Evolutionary conservation across 1,284 basidiomycete species (phyloP).

Genomic region (Singerocomus inundabilis): DNA sequence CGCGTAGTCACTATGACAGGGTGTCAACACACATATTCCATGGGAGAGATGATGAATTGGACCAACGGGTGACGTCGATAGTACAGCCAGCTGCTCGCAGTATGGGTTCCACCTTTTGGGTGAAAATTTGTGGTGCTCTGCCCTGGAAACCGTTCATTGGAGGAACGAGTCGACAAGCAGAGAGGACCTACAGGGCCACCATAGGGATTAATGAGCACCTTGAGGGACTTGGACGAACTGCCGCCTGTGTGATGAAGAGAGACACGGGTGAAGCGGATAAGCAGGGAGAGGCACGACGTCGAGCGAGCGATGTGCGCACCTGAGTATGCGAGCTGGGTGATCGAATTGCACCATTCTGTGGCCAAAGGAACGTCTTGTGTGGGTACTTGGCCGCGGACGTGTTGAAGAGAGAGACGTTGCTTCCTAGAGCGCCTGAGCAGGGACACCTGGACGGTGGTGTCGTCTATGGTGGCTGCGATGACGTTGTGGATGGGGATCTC

Average conservation of each 20-base stretch:
- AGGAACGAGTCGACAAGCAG: not conserved
- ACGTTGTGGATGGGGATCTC: slow-evolving; percentile 48
- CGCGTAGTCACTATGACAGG: slow-evolving; percentile 64
- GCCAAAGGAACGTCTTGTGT: slow-evolving; percentile 39
- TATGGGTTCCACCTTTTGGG: slow-evolving; percentile 75
- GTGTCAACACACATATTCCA: slow-evolving; percentile 5
- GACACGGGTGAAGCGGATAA: slow-evolving; percentile 2
- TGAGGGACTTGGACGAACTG: slow-evolving; percentile 50
- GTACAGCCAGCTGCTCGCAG: slow-evolving; percentile 74
- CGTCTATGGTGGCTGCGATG: slow-evolving; percentile 45
- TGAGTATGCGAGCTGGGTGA: slow-evolving; percentile 62
- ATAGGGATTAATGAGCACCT: slow-evolving; percentile 85
- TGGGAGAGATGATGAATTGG: slow-evolving; percentile 5
- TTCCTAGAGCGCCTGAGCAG: slow-evolving; percentile 46
- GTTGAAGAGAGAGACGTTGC: slow-evolving; percentile 39
- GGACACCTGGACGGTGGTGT: slow-evolving; percentile 42
- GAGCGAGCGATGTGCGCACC: slow-evolving; percentile 41
- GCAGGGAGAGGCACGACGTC: not conserved
- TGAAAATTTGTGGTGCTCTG: slow-evolving; percentile 62
- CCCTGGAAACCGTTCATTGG: slow-evolving; percentile 47
- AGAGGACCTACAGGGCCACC: slow-evolving; percentile 64
- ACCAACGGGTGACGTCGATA: slow-evolving; percentile 62
- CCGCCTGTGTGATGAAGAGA: slow-evolving; percentile 39
- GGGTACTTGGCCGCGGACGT: slow-evolving; percentile 43
- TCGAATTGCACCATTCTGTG: slow-evolving; percentile 52